Conservation (phyloP, 1,284 basidiomycete genomes). For the Trichosporon faecale region DNA sequence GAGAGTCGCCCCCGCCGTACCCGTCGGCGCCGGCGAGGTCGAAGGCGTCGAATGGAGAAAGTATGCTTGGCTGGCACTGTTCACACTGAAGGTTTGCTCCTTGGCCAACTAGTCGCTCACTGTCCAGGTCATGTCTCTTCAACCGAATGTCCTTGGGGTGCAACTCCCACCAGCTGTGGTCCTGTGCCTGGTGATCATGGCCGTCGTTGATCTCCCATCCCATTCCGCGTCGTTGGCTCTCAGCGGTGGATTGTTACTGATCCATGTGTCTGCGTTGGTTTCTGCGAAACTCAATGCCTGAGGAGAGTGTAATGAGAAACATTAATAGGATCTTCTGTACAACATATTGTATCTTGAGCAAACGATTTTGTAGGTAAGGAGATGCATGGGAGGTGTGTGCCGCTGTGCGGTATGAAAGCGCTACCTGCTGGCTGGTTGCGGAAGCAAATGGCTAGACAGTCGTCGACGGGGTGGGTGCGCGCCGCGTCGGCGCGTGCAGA, state of each 20-base stretch:
- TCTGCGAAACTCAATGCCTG: not conserved
- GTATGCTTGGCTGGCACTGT: slow-evolving; percentile 11
- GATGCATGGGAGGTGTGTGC: too few relatives aligned
- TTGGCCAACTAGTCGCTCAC: not conserved
- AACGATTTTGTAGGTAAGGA: too few relatives aligned
- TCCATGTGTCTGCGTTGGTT: not conserved
- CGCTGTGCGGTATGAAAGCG: too few relatives aligned
- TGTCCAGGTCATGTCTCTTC: slow-evolving; percentile 30
- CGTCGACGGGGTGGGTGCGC: too few relatives aligned
- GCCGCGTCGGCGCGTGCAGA: too few relatives aligned
- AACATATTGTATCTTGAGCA: not conserved
- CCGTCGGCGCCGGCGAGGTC: not conserved
- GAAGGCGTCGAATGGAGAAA: not conserved
- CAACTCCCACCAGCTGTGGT: slow-evolving; percentile 14
- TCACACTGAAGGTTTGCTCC: slow-evolving; percentile 24
- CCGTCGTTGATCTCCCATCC: slow-evolving; percentile 19
- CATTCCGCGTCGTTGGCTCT: not conserved
- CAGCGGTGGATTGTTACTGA: not conserved
- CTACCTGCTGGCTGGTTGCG: too few relatives aligned
- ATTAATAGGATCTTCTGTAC: too few relatives aligned
- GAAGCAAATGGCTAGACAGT: too few relatives aligned
- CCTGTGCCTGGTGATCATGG: slow-evolving; percentile 21
- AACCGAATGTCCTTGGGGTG: slow-evolving; percentile 21
- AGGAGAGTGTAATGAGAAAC: not conserved
- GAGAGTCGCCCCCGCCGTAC: not conserved